Evolutionary conservation across 768 basidiomycete species (phyloP).

Genomic region (Mycena olivaceomarginata): DNA sequence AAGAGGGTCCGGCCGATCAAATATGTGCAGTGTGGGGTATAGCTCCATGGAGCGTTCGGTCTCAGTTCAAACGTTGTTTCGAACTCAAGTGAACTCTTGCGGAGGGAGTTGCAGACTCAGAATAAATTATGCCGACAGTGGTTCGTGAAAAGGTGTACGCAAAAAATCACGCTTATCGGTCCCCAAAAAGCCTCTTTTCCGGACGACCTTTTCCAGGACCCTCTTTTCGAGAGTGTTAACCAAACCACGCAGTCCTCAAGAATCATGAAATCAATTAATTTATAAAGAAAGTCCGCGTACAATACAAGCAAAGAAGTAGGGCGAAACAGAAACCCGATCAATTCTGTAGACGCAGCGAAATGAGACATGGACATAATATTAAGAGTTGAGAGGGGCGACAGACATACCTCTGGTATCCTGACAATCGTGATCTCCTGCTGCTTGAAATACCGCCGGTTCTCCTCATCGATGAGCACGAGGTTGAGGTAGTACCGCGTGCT

Average conservation of each 20-base stretch:
- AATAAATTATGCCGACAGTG: too few species aligned
- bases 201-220: too few species aligned
- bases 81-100: too few species aligned
- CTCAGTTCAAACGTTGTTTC: too few species aligned
- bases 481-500: constrained; percentile 98
- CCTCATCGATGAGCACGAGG: constrained; percentile 97
- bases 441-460: constrained; percentile 98
- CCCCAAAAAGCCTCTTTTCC: too few species aligned
- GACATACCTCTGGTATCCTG: constrained; percentile 87
- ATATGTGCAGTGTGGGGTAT: constrained; percentile 13
- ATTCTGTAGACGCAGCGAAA: constrained; percentile 8
- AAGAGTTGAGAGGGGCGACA: not conserved
- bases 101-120: too few species aligned
- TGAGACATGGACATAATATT: too few species aligned
- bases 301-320: constrained; percentile 23
- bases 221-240: too few species aligned
- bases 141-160: too few species aligned
- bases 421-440: constrained; percentile 96
- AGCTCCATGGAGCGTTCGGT: not conserved
- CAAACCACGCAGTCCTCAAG: too few species aligned
- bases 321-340: not conserved
- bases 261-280: constrained; percentile 8
- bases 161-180: too few species aligned
- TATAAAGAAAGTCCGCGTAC: constrained; percentile 35
- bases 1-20: not conserved